phyloP scores from a whole-genome alignment of 169 alveolate genomes.

The Sarcocystis neurona region DNA sequence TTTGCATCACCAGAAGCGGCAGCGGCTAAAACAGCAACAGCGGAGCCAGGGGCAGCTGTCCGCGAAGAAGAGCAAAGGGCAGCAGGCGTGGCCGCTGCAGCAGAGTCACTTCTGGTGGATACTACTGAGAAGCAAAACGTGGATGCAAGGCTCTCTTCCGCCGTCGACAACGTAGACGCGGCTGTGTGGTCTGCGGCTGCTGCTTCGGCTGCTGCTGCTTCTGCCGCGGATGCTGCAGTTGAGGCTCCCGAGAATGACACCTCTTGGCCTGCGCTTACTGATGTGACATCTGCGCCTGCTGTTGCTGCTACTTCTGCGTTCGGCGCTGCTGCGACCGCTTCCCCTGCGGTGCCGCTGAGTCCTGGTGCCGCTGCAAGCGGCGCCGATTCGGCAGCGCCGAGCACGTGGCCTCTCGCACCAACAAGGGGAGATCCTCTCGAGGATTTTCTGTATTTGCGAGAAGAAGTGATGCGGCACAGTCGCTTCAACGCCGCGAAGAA shows the following conservation, averaged over 20 bases:
- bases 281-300: neutral
- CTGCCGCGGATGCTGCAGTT: neutral
- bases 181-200: neutral
- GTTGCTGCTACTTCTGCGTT: neutral
- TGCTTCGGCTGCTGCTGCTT: neutral
- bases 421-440: slow-evolving; percentile 26
- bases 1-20: neutral
- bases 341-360: neutral
- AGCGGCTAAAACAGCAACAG: neutral
- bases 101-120: neutral
- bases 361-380: neutral
- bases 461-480: slow-evolving; percentile 23
- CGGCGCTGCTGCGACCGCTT: neutral
- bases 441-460: slow-evolving; percentile 9
- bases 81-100: neutral
- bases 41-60: neutral
- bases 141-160: neutral
- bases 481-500: slow-evolving; percentile 10
- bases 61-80: neutral
- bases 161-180: neutral
- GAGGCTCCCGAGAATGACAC: neutral
- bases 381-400: slow-evolving; percentile 27
- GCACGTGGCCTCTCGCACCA: too few relatives aligned
- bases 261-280: neutral
- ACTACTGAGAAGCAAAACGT: neutral